Conservation (phyloP, 108 stramenopile species). For the Chaetoceros muelleri region DNA sequence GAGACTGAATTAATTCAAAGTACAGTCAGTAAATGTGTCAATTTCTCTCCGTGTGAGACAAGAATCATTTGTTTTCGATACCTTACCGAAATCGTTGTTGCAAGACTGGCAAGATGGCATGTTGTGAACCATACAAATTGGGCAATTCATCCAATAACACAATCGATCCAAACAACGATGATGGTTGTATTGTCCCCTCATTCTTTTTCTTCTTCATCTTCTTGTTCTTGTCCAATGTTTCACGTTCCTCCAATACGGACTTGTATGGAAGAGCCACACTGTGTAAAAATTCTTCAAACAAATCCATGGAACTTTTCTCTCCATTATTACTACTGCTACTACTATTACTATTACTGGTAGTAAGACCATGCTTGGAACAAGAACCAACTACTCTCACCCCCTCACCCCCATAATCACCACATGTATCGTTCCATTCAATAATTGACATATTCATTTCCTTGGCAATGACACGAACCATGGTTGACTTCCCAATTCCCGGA, state of each 20-base stretch:
- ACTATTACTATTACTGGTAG: no score
- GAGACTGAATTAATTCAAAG: constrained; percentile 11
- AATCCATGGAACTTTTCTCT: constrained; percentile 22
- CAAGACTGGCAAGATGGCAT: no score
- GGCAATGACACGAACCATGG: constrained; percentile 41
- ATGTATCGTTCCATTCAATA: constrained; percentile 61
- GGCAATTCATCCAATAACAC: constrained; percentile 73
- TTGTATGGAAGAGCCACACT: background rate
- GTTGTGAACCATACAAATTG: constrained; percentile 40
- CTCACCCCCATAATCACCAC: constrained; percentile 6
- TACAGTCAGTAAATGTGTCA: no score
- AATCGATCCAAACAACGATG: constrained; percentile 16
- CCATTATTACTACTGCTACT: background rate
- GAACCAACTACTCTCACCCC: no score
- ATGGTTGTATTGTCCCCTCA: background rate
- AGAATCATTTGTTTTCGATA: background rate
- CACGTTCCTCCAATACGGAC: background rate
- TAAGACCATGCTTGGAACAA: no score
- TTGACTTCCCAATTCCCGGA: constrained; percentile 75
- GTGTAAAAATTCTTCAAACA: constrained; percentile 65
- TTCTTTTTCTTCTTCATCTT: background rate
- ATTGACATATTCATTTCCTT: constrained; percentile 39
- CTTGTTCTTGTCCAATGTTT: background rate
- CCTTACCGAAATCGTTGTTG: constrained; percentile 38
- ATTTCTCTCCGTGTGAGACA: no score